Evolutionary conservation across 2,329 filamentous ascomycete species (phyloP), one percentile per base, ranked within the genome.

Genomic region (Metarhizium robertsii): DNA sequence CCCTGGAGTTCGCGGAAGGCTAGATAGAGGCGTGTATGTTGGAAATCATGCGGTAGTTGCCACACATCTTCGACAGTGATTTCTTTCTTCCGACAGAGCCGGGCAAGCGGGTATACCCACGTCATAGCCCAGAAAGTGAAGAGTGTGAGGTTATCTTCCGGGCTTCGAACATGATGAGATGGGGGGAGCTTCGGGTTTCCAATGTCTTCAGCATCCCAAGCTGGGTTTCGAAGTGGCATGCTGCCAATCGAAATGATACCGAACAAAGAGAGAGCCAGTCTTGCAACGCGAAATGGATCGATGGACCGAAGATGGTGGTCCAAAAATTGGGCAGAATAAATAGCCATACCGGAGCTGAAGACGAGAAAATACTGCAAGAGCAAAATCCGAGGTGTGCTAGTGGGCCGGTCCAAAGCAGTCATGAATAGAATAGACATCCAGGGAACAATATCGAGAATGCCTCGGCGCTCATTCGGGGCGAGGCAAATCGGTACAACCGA

Each of bases 41-140:
- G 90, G 59, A 92, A 95, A 53, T 94, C 87, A 61, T 84, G 88
- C 0, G 85, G 84, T 0, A 96, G 72, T 43, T 79, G 74, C 91
- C 91, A 96, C 2, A 96, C 87, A 65, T 96, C 90, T 42, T 86
- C 80, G 43, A 91, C 85, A 40, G 90, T 74, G 8, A 96, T 74
- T 61, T 90, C 86, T 45, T 83, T 76, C 34, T 75, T 73, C 46
- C 76, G 79, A 1, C 86, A 89, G 29, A 84, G 69, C 1, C 75
- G 72, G 13, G 95, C 90, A 6, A 95, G 71, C 0, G 90, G 86
- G 0, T 76, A 75, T 72, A 95, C 86, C 91, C 91, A 96, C 0
- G 83, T 88, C 32, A 95, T 86, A 6, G 83, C 86, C 81, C 92
- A 87, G 71, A 90, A 96, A 61, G 92, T 87, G 80, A 89, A 91